phyloP scores from a whole-genome alignment of 2,329 filamentous ascomycete genomes.

The Aureobasidium leucospermi region DNA sequence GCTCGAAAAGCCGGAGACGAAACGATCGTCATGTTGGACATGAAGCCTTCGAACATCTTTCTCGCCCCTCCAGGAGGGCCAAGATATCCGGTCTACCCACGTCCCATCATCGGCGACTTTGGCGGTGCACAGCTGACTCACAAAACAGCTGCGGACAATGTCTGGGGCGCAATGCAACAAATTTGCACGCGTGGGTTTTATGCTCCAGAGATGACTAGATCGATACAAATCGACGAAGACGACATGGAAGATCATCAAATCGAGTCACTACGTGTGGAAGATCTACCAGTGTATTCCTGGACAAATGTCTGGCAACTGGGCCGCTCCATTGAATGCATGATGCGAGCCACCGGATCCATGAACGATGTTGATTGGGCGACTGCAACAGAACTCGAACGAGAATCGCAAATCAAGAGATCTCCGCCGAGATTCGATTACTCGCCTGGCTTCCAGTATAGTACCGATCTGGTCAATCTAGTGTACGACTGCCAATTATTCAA shows the following conservation, averaged over 20 bases:
- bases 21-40: background rate
- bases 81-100: background rate
- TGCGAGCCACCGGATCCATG: background rate
- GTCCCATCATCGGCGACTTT: background rate
- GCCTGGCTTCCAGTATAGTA: too few relatives aligned
- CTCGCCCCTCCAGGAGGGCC: background rate
- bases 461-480: too few relatives aligned
- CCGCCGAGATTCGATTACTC: too few relatives aligned
- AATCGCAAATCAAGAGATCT: background rate
- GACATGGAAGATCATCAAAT: background rate
- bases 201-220: background rate
- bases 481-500: background rate
- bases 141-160: background rate
- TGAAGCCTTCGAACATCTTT: background rate
- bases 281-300: background rate
- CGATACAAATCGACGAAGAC: background rate
- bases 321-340: background rate
- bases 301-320: conserved; percentile 2
- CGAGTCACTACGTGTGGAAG: too few relatives aligned
- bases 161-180: background rate
- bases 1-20: background rate
- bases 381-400: background rate
- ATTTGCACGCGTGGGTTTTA: background rate
- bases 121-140: background rate
- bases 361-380: background rate